Percentiles rank a stretch among this genome's conserved stretches.
phyloP scores from a whole-genome alignment of 768 basidiomycete species.

The Mycena kentingensis region DNA sequence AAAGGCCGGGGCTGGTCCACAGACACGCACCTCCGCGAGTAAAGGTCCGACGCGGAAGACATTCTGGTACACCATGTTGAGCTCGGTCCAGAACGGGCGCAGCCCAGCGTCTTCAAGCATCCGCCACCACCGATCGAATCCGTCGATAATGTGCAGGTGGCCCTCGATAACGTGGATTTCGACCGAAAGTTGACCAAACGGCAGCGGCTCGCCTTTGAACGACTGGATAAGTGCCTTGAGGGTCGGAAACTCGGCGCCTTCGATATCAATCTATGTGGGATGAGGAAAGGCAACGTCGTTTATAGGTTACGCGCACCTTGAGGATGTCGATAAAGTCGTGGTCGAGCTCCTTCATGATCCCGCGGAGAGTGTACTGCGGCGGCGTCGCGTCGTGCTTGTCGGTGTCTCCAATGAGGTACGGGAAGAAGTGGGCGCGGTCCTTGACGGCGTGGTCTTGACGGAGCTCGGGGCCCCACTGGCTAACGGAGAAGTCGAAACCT shows the following conservation, averaged over 20 bases:
- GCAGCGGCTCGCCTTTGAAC: slow-evolving; percentile 36
- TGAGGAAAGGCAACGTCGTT: slow-evolving; percentile 39
- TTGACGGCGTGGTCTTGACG: neutral
- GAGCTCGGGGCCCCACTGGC: slow-evolving; percentile 8
- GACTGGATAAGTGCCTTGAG: slow-evolving; percentile 39
- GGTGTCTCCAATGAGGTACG: slow-evolving; percentile 1
- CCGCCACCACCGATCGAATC: slow-evolving; percentile 48
- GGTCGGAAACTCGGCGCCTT: slow-evolving; percentile 51
- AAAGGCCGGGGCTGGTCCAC: neutral
- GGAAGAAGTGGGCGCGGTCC: slow-evolving; percentile 9
- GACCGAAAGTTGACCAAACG: slow-evolving; percentile 54
- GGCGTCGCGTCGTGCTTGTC: slow-evolving; percentile 22
- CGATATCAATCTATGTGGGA: slow-evolving; percentile 51
- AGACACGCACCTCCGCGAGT: slow-evolving; percentile 32
- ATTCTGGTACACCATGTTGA: slow-evolving; percentile 37
- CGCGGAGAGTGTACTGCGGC: slow-evolving; percentile 48
- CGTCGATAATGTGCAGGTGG: slow-evolving; percentile 30
- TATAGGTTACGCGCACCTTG: slow-evolving; percentile 30
- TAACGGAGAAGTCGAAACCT: slow-evolving; percentile 7
- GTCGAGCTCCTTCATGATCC: slow-evolving; percentile 51
- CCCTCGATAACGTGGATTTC: slow-evolving; percentile 27
- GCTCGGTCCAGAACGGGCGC: slow-evolving; percentile 49
- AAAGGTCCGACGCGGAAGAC: slow-evolving; percentile 27
- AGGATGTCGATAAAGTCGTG: slow-evolving; percentile 55
- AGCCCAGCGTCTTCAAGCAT: slow-evolving; percentile 48